Evolutionary conservation across 2,329 filamentous ascomycete genomes (phyloP).

Genomic region (Botrytis medusae): DNA sequence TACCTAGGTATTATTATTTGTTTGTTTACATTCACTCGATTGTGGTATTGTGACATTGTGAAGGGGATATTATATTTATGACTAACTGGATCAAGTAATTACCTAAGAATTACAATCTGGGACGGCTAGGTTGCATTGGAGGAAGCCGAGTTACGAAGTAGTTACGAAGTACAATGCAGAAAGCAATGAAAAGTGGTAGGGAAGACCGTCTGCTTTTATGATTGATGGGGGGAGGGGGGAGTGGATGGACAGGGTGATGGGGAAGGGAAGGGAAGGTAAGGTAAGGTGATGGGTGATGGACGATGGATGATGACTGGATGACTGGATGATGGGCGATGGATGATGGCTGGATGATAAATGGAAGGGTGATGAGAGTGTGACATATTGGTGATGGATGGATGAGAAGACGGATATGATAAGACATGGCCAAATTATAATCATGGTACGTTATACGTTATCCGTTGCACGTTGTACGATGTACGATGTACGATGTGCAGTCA

Average conservation of each 20-base stretch:
- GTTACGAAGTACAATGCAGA: background rate
- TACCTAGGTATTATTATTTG: background rate
- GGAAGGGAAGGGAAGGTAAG: background rate
- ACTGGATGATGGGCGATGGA: no score
- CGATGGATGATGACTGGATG: background rate
- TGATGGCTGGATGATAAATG: background rate
- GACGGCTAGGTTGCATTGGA: background rate
- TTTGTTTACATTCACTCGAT: constrained; percentile 7
- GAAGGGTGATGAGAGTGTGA: constrained; percentile 1
- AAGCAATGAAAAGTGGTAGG: background rate
- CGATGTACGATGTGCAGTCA: no score
- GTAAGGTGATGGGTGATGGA: background rate
- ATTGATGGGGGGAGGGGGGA: background rate
- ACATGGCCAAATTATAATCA: background rate
- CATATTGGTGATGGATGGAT: background rate
- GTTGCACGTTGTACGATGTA: no score
- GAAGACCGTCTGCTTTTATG: constrained; percentile 2
- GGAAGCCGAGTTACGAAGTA: background rate
- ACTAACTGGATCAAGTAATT: background rate
- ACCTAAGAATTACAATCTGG: background rate
- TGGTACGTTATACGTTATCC: no score
- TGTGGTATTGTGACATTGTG: no score
- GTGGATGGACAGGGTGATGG: background rate
- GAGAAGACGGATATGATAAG: background rate
- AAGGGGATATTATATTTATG: background rate